Percentiles rank a stretch among this genome's conserved stretches.
These are phyloP conservation scores for Fomitopsis pulvina DNA, from an alignment of 768 basidiomycete genomes.

Conservation along the genomic window DNA sequence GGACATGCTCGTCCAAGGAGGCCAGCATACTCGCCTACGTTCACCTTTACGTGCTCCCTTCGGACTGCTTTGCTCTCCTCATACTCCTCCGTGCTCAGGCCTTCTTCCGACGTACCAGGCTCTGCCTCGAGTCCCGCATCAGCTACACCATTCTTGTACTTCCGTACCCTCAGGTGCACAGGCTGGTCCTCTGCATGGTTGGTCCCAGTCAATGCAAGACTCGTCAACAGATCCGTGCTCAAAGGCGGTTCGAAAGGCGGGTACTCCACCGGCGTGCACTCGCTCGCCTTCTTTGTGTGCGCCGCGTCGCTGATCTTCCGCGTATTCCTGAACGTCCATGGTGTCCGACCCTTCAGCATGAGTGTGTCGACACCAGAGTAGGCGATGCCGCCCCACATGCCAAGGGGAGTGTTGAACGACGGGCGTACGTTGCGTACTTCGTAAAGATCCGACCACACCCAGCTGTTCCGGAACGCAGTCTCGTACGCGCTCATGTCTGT, in stretches of 20 bases:
- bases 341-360: conserved; percentile 75
- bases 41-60: conserved; percentile 64
- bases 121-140: conserved; percentile 21
- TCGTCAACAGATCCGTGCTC: conserved; percentile 90
- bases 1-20: conserved; percentile 88
- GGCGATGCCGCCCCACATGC: conserved; percentile 79
- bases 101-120: conserved; percentile 16
- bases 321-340: conserved; percentile 86
- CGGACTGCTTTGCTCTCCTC: conserved; percentile 39
- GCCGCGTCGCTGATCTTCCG: conserved; percentile 50
- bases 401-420: conserved; percentile 75
- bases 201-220: conserved; percentile 84
- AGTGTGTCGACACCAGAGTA: conserved; percentile 89
- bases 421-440: conserved; percentile 91
- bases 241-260: conserved; percentile 84
- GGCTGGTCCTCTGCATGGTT: conserved; percentile 98
- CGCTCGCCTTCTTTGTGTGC: conserved; percentile 61
- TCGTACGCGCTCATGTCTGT: conserved; percentile 75
- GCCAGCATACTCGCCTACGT: conserved; percentile 78
- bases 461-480: conserved; percentile 59
- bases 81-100: conserved; percentile 18
- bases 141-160: conserved; percentile 22
- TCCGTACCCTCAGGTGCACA: conserved; percentile 72
- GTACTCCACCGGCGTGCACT: conserved; percentile 74
- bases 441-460: conserved; percentile 80